These are phyloP conservation scores for Brassica balearica DNA, from an alignment of 441 rosid genomes.

Conservation along the genomic window DNA sequence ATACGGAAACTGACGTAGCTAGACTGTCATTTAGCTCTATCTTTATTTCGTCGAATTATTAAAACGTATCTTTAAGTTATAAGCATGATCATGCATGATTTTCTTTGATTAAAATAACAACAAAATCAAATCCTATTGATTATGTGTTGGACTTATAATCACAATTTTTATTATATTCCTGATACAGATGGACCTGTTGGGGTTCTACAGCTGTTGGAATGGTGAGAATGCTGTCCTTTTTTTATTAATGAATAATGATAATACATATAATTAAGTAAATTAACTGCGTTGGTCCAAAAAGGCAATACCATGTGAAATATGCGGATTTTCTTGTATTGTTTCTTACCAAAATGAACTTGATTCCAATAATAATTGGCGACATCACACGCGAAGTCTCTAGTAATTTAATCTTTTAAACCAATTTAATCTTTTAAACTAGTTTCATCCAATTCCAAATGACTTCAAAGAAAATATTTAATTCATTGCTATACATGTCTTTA, in stretches of 20 bases:
- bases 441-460: not conserved
- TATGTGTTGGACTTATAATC: conserved; percentile 10
- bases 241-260: not conserved
- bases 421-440: not conserved
- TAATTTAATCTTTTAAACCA: not conserved
- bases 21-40: conserved; percentile 19
- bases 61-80: not conserved
- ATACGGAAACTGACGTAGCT: not conserved
- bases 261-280: not conserved
- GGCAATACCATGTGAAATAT: not conserved
- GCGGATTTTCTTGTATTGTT: not conserved
- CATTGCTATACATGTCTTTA: no score
- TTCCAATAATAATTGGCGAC: not conserved
- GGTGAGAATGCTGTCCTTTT: conserved; percentile 47
- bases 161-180: not conserved
- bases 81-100: conserved; percentile 27
- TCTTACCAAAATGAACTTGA: not conserved
- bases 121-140: not conserved
- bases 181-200: conserved; percentile 72
- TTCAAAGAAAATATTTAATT: conserved; percentile 4
- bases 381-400: not conserved
- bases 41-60: not conserved
- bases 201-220: conserved; percentile 59
- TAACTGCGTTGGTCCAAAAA: not conserved
- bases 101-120: conserved; percentile 2